Evolutionary conservation across 495 filamentous ascomycete species (phyloP).

Genomic region (Coniosporium apollinis): DNA sequence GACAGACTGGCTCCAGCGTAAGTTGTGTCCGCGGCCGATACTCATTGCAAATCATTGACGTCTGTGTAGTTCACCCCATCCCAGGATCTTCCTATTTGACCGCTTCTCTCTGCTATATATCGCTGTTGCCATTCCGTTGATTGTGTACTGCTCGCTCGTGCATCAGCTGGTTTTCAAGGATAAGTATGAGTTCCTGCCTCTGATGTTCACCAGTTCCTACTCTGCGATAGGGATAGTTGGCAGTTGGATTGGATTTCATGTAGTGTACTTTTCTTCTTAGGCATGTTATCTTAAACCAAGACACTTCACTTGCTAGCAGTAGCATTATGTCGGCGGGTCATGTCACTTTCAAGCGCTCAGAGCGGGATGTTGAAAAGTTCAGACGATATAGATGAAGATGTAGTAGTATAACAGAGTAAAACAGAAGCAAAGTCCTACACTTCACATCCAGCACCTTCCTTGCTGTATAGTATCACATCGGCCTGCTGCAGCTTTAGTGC

Average conservation of each 20-base stretch:
- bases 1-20: slow-evolving; percentile 70
- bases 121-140: slow-evolving; percentile 69
- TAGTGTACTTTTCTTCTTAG: slow-evolving; percentile 81
- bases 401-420: too few relatives aligned
- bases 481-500: too few relatives aligned
- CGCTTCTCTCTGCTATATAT: slow-evolving; percentile 82
- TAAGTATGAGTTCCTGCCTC: slow-evolving; percentile 72
- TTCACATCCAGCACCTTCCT: too few relatives aligned
- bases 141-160: slow-evolving; percentile 71
- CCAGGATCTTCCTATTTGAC: slow-evolving; percentile 74
- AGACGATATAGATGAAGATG: too few relatives aligned
- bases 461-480: too few relatives aligned
- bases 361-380: too few relatives aligned
- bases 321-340: too few relatives aligned
- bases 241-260: slow-evolving; percentile 91
- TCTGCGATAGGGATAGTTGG: slow-evolving; percentile 88
- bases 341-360: too few relatives aligned
- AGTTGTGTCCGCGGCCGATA: slow-evolving; percentile 5
- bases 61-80: slow-evolving; percentile 33
- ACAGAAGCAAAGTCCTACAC: too few relatives aligned
- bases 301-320: too few relatives aligned
- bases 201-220: slow-evolving; percentile 97
- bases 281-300: too few relatives aligned
- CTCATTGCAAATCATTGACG: too few relatives aligned
- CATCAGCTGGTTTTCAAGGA: slow-evolving; percentile 72